phyloP scores from a whole-genome alignment of 805 yeast genomes.

The Starmerella powellii region DNA sequence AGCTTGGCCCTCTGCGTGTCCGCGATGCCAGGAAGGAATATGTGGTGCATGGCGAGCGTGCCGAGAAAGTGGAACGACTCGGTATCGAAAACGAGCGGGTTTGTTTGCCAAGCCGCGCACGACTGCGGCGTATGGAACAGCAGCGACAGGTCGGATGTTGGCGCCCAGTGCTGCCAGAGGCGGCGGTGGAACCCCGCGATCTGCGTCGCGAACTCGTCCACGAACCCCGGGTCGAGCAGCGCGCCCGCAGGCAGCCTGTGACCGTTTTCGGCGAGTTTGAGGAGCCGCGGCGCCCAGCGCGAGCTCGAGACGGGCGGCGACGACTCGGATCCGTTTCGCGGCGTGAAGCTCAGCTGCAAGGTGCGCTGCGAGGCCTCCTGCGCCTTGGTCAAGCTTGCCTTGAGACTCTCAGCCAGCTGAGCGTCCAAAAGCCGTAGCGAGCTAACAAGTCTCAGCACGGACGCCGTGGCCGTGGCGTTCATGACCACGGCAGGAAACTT shows the following conservation, averaged over 20 bases:
- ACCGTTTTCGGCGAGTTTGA: slow-evolving; percentile 1
- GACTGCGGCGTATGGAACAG: slow-evolving; percentile 40
- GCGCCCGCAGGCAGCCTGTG: slow-evolving; percentile 30
- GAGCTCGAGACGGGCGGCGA: slow-evolving; percentile 3
- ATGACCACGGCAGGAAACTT: slow-evolving; percentile 60
- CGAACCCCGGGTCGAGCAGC: slow-evolving; percentile 44
- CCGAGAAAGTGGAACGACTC: slow-evolving; percentile 68
- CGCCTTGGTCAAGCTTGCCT: slow-evolving; percentile 32
- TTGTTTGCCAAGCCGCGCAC: slow-evolving; percentile 23
- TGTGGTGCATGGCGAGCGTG: slow-evolving; percentile 52
- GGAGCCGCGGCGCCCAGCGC: not conserved
- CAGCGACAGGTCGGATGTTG: slow-evolving; percentile 64
- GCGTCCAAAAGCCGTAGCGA: slow-evolving; percentile 39
- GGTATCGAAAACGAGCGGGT: slow-evolving; percentile 69
- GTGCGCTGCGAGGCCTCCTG: slow-evolving; percentile 10
- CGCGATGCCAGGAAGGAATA: slow-evolving; percentile 39
- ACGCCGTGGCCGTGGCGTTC: slow-evolving; percentile 48
- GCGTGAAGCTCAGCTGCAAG: not conserved
- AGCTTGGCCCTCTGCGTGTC: slow-evolving; percentile 42
- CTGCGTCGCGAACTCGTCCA: slow-evolving; percentile 50
- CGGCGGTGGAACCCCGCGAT: slow-evolving; percentile 55
- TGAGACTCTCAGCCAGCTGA: slow-evolving; percentile 42
- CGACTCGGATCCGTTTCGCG: not conserved
- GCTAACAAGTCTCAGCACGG: slow-evolving; percentile 43
- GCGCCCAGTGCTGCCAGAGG: slow-evolving; percentile 63